Conservation (phyloP, 768 basidiomycete genomes). For the Pisolithus sp. region DNA sequence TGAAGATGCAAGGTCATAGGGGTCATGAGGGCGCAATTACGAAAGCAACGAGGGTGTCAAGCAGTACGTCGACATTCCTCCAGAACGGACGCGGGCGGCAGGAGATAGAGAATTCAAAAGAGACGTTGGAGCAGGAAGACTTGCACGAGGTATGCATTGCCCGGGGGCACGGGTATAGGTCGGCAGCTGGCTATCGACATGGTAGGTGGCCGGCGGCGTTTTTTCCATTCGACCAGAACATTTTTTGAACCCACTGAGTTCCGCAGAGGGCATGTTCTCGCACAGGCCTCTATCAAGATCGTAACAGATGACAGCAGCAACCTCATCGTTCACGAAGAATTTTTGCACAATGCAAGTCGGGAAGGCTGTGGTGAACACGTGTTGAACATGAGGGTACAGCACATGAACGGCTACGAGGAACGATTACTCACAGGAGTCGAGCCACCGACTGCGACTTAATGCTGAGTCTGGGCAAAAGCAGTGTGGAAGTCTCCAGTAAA, state of each 20-base stretch:
- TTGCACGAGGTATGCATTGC: slow-evolving; percentile 32
- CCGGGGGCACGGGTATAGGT: slow-evolving; percentile 26
- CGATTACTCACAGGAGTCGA: slow-evolving; percentile 52
- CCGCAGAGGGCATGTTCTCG: slow-evolving; percentile 50
- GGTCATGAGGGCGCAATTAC: slow-evolving; percentile 22
- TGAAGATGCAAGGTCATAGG: slow-evolving; percentile 12
- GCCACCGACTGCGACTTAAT: slow-evolving; percentile 63
- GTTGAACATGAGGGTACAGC: slow-evolving; percentile 21
- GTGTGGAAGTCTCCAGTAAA: slow-evolving; percentile 42
- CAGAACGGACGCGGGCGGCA: slow-evolving; percentile 21
- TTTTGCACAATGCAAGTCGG: slow-evolving; percentile 63
- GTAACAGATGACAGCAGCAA: slow-evolving; percentile 60
- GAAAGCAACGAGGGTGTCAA: slow-evolving; percentile 29
- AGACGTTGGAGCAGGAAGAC: slow-evolving; percentile 30
- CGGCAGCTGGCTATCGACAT: slow-evolving; percentile 24
- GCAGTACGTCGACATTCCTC: slow-evolving; percentile 24
- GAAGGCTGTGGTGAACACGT: slow-evolving; percentile 35
- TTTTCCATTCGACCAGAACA: slow-evolving; percentile 27
- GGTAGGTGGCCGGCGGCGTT: slow-evolving; percentile 23
- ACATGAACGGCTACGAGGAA: slow-evolving; percentile 4
- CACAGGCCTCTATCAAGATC: slow-evolving; percentile 55
- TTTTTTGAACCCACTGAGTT: slow-evolving; percentile 49
- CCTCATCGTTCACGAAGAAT: slow-evolving; percentile 57
- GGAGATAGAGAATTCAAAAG: slow-evolving; percentile 40
- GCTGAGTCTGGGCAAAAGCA: slow-evolving; percentile 62